Base-by-base conservation (phyloP, 257 asterid genomes). In the Solanum sitiens region DNA sequence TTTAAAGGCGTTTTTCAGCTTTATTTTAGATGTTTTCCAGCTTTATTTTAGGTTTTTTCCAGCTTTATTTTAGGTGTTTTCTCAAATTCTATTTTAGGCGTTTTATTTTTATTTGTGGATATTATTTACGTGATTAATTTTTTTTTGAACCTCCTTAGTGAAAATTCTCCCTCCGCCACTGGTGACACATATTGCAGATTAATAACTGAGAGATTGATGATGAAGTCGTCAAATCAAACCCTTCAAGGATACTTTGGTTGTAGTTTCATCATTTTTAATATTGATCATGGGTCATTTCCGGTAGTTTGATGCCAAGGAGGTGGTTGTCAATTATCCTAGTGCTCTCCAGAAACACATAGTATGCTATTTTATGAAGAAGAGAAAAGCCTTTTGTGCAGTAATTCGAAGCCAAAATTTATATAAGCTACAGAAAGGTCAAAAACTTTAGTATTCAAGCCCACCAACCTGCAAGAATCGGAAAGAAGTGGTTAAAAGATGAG, bases 341-440 rank as follows among this genome's bases (percentile, higher is more conserved):
- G 63, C 89, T 87, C 93, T 74, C 90, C 92, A 74, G 88, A 90
- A 84, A 83, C 87, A 44, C 82, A 88, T 88, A 88, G 32, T n/a
- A 85, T 61, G 87, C 75, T 79, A 88, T 59, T 84, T 87, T 86
- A 86, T 88, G 88, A 20, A 88, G 32, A 86, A 70, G 80, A 56
- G 59, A 83, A 71, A 71, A 91, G 25, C 44, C 11, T 39, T 44
- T 65, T 87, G 87, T 32, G 87, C n/a, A 45, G 90, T 50, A 74
- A 20, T 88, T 83, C 12, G 15, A 63, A 10, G 35, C 71, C 83
- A 86, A 75, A 79, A 73, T 32, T 12, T 11, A 59, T 83, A 86
- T 44, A 89, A 63, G 53, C 37, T 87, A 72, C 85, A 53, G 75
- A 83, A 20, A 71, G 67, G 65, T 76, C 76, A 45, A 85, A 72